A percentile compares a stretch with the other conserved stretches of the same genome.
These are phyloP conservation scores for Nematocida parisii DNA, from an alignment of 371 early-diverging fungal genomes.

Conservation along the genomic window DNA sequence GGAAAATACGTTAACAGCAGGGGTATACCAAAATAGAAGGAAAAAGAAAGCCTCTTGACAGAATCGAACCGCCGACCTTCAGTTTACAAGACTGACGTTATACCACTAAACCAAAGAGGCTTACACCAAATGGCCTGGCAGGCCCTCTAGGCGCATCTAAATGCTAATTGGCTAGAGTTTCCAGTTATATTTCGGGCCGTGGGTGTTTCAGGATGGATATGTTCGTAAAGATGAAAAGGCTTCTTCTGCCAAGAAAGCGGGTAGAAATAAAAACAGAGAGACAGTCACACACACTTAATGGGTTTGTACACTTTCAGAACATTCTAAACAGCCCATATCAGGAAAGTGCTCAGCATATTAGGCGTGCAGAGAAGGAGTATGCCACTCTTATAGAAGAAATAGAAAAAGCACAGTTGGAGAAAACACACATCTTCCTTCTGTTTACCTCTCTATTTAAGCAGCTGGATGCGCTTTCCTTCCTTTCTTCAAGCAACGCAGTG, in stretches of 20 bases:
- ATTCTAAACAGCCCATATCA: neutral
- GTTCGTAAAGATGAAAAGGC: conserved; percentile 9
- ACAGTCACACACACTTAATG: neutral
- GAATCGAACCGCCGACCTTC: conserved; percentile 66
- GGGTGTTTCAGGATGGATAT: conserved; percentile 38
- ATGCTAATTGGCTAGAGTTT: neutral
- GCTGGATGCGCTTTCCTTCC: neutral
- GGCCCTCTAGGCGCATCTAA: too few species aligned
- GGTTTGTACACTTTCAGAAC: neutral
- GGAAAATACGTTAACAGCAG: too few species aligned
- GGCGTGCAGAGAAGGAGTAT: neutral
- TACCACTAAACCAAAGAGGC: conserved; percentile 65
- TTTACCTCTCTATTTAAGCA: conserved; percentile 6
- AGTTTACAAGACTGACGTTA: conserved; percentile 66
- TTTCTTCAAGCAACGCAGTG: neutral
- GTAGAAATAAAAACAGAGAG: neutral
- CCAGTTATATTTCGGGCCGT: neutral
- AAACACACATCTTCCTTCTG: conserved; percentile 1
- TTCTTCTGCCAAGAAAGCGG: conserved; percentile 11
- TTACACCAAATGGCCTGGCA: conserved; percentile 1
- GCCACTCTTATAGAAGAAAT: conserved; percentile 4
- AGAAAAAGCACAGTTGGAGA: neutral
- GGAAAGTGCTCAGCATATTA: neutral
- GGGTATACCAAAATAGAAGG: neutral
- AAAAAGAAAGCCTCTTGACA: conserved; percentile 60